phyloP scores from a whole-genome alignment of 2,329 filamentous ascomycete species.

The Bipolaris bicolor region DNA sequence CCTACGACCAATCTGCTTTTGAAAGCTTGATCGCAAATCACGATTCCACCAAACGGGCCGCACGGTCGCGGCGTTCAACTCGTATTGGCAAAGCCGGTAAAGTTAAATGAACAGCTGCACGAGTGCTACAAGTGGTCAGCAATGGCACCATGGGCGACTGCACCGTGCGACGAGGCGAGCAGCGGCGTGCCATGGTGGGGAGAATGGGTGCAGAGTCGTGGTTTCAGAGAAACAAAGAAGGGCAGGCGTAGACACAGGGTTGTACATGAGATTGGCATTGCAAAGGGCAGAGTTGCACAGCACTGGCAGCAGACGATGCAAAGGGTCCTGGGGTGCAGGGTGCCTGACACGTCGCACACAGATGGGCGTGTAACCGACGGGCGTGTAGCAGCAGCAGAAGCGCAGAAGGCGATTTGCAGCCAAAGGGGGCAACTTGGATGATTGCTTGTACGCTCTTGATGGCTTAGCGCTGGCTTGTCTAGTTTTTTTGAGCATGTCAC shows the following conservation, averaged over 20 bases:
- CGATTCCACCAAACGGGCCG: conserved; percentile 8
- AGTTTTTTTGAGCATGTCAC: neutral
- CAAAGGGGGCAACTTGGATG: too few relatives aligned
- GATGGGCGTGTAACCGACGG: neutral
- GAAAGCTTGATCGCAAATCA: conserved; percentile 12
- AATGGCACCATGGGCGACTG: neutral
- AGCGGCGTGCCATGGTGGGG: neutral
- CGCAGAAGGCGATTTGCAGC: too few relatives aligned
- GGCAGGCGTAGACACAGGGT: conserved; percentile 3
- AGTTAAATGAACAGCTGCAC: conserved; percentile 4
- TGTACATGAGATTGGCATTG: conserved; percentile 8
- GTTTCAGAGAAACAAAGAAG: conserved; percentile 13
- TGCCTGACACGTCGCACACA: conserved; percentile 15
- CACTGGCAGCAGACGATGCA: conserved; percentile 28
- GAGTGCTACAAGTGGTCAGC: neutral
- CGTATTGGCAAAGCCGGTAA: conserved; percentile 18
- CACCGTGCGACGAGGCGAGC: neutral
- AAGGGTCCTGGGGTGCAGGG: conserved; percentile 41
- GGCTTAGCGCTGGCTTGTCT: neutral
- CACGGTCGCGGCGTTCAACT: conserved; percentile 13
- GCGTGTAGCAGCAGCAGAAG: too few relatives aligned
- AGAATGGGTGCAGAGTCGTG: conserved; percentile 17
- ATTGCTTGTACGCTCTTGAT: too few relatives aligned
- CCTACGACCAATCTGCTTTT: conserved; percentile 7
- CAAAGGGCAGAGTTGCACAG: conserved; percentile 33